Percentiles rank a stretch among this genome's conserved stretches.
These are phyloP conservation scores for Dendrobium chrysotoxum DNA, from an alignment of 106 monocot species.

Conservation along the genomic window DNA sequence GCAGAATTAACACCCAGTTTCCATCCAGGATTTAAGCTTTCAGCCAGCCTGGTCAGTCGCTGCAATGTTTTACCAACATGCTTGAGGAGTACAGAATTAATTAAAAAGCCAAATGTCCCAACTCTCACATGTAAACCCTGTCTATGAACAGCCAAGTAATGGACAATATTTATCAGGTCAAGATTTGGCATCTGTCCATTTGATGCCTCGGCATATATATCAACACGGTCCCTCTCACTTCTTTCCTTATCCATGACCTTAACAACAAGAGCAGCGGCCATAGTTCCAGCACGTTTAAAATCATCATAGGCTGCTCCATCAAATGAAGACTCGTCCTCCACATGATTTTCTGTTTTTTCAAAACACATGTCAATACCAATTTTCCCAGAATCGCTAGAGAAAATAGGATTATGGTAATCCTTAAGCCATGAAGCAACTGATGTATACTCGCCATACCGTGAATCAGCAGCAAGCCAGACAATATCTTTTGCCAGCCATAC, in stretches of 20 bases:
- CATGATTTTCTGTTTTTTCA: constrained; percentile 18
- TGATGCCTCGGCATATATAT: constrained; percentile 79
- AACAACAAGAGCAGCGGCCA: constrained; percentile 78
- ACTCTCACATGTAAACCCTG: constrained; percentile 71
- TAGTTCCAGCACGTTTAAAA: constrained; percentile 86
- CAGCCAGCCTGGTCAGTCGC: constrained; percentile 32
- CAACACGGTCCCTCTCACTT: constrained; percentile 51
- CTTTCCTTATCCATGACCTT: constrained; percentile 51
- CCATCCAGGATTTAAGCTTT: constrained; percentile 58
- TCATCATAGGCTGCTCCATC: constrained; percentile 16
- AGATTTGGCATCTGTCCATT: constrained; percentile 99
- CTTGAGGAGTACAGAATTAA: constrained; percentile 39
- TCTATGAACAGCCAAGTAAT: constrained; percentile 79
- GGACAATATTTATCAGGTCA: constrained; percentile 82
- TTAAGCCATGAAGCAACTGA: constrained; percentile 76
- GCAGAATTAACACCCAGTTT: constrained; percentile 42
- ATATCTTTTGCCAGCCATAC: constrained; percentile 94
- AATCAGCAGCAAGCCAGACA: constrained; percentile 86
- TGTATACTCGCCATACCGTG: constrained; percentile 68
- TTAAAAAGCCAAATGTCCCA: constrained; percentile 38
- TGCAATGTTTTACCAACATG: constrained; percentile 48
- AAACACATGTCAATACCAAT: constrained; percentile 19
- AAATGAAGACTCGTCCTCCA: constrained; percentile 3
- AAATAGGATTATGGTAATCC: constrained; percentile 74
- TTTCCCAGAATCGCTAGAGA: constrained; percentile 21